phyloP scores from a whole-genome alignment of 495 filamentous ascomycete genomes.

The Penicillium manginii region DNA sequence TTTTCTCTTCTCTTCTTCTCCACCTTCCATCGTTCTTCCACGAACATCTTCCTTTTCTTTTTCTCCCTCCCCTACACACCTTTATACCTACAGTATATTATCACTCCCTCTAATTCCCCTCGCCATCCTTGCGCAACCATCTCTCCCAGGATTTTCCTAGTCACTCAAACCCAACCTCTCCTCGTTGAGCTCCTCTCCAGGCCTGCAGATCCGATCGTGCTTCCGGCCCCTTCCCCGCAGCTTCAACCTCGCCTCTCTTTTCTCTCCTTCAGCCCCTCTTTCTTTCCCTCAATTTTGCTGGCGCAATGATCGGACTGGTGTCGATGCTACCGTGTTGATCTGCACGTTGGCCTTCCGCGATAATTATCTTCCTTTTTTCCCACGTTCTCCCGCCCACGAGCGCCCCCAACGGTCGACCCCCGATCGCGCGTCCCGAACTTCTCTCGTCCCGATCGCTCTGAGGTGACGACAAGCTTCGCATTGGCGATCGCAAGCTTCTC shows the following conservation, averaged over 20 bases:
- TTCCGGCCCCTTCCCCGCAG: conserved; percentile 24
- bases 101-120: background rate
- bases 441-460: background rate
- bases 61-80: background rate
- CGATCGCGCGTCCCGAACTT: conserved; percentile 1
- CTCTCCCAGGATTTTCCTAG: no score
- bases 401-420: conserved; percentile 14
- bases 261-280: background rate
- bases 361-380: conserved; percentile 23
- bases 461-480: background rate
- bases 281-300: conserved; percentile 17
- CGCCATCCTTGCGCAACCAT: no score
- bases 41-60: background rate
- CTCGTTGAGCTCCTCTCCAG: background rate
- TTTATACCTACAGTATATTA: background rate
- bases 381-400: conserved; percentile 40
- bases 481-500: conserved; percentile 3
- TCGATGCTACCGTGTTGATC: conserved; percentile 39
- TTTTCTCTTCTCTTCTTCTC: conserved; percentile 4
- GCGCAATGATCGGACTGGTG: conserved; percentile 37
- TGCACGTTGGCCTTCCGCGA: conserved; percentile 32
- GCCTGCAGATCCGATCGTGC: conserved; percentile 25
- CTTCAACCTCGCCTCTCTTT: conserved; percentile 3
- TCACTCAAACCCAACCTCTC: background rate
- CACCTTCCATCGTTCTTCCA: conserved; percentile 2